phyloP scores from a whole-genome alignment of 2,329 filamentous ascomycete genomes.

The Phyllosticta citribraziliensis region DNA sequence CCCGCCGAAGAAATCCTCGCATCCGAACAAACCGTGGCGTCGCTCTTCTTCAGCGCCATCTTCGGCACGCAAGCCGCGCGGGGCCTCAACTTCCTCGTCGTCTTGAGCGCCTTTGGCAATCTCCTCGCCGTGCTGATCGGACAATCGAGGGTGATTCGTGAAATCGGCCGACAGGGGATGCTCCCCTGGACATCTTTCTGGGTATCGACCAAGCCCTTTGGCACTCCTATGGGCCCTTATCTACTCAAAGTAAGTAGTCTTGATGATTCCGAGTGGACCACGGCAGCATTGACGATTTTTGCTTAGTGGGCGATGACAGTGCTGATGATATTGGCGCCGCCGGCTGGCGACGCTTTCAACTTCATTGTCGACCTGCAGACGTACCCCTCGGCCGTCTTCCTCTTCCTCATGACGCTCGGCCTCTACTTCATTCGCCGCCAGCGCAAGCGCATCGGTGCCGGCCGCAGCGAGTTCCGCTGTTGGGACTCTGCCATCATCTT shows the following conservation, averaged over 20 bases:
- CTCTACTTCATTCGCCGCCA: constrained; percentile 51
- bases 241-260: constrained; percentile 42
- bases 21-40: constrained; percentile 58
- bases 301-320: constrained; percentile 51
- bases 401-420: constrained; percentile 48
- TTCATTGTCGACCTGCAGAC: constrained; percentile 66
- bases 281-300: too few species aligned
- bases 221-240: constrained; percentile 57
- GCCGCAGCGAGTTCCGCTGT: constrained; percentile 52
- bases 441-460: constrained; percentile 43
- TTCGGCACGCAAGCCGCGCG: constrained; percentile 42
- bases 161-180: constrained; percentile 51
- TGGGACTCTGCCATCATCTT: constrained; percentile 52
- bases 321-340: constrained; percentile 56
- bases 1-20: constrained; percentile 57
- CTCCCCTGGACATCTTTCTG: constrained; percentile 53
- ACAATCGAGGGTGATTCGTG: constrained; percentile 20
- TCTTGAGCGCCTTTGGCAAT: constrained; percentile 58
- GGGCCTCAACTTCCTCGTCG: constrained; percentile 53
- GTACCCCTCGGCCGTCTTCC: constrained; percentile 51
- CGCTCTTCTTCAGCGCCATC: constrained; percentile 54
- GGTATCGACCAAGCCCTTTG: constrained; percentile 57
- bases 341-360: constrained; percentile 56
- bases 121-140: constrained; percentile 44
- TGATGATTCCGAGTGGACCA: too few species aligned